Conservation (phyloP, 768 basidiomycete genomes). For the Suillus discolor region DNA sequence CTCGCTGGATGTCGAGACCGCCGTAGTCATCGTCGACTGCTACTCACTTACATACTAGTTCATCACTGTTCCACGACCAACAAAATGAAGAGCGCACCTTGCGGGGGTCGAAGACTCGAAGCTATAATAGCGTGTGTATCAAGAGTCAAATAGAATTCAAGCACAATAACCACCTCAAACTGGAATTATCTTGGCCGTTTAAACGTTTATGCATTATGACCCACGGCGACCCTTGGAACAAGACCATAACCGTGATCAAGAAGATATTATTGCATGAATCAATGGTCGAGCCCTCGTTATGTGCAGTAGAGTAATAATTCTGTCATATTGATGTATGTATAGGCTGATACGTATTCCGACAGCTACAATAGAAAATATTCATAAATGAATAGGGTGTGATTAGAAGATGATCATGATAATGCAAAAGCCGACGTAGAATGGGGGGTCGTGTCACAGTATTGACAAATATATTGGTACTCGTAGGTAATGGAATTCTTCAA, state of each 20-base stretch:
- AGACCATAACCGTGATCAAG: background rate
- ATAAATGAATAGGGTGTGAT: background rate
- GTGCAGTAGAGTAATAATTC: background rate
- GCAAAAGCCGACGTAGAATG: background rate
- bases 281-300: background rate
- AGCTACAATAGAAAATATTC: background rate
- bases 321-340: background rate
- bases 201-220: too few relatives aligned
- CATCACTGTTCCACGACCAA: background rate
- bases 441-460: background rate
- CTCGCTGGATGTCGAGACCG: conserved; percentile 17
- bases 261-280: background rate
- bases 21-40: conserved; percentile 22
- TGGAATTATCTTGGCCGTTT: background rate
- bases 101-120: background rate
- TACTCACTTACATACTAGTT: background rate
- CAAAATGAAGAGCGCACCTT: background rate
- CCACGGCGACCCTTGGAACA: background rate
- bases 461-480: background rate
- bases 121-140: background rate
- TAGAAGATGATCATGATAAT: conserved; percentile 5
- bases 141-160: background rate
- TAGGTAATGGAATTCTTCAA: conserved; percentile 1
- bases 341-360: background rate
- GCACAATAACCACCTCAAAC: background rate